phyloP scores from a whole-genome alignment of 805 yeast genomes.

The Wickerhamomyces bisporus region DNA sequence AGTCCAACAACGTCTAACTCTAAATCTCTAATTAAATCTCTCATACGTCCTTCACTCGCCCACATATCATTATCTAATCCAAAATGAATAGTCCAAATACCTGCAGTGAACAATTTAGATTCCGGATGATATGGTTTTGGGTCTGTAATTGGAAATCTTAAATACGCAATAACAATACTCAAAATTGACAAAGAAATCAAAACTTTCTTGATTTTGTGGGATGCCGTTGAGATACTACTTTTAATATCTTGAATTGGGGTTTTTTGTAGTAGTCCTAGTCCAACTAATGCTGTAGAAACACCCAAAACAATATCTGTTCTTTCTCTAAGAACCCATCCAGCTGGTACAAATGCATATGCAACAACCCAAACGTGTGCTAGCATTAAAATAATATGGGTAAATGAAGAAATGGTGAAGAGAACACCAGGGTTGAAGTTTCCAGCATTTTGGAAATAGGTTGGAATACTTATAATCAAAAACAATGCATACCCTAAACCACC shows the following conservation, averaged over 20 bases:
- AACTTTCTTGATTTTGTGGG: conserved; percentile 17
- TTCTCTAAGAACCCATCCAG: conserved; percentile 83
- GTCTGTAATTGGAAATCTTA: conserved; percentile 52
- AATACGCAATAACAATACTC: conserved; percentile 47
- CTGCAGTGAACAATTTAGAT: conserved; percentile 77
- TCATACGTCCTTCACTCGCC: conserved; percentile 91
- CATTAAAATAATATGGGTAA: conserved; percentile 48
- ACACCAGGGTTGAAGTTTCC: conserved; percentile 52
- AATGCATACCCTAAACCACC: conserved; percentile 72
- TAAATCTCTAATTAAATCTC: conserved; percentile 73
- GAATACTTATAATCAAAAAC: conserved; percentile 58
- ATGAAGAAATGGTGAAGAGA: conserved; percentile 44
- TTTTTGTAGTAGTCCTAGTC: conserved; percentile 41
- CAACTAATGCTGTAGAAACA: conserved; percentile 46
- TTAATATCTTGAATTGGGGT: not conserved
- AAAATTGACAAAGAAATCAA: conserved; percentile 37
- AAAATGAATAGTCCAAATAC: conserved; percentile 97
- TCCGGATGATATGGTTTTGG: conserved; percentile 67
- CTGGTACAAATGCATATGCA: conserved; percentile 97
- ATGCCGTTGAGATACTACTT: conserved; percentile 5
- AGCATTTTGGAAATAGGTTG: conserved; percentile 55
- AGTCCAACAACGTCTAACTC: conserved; percentile 90
- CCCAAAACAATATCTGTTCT: conserved; percentile 74
- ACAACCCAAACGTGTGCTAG: conserved; percentile 94
- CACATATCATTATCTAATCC: conserved; percentile 98